phyloP scores from a whole-genome alignment of 345 rosid species.

The Moricandia arvensis region DNA sequence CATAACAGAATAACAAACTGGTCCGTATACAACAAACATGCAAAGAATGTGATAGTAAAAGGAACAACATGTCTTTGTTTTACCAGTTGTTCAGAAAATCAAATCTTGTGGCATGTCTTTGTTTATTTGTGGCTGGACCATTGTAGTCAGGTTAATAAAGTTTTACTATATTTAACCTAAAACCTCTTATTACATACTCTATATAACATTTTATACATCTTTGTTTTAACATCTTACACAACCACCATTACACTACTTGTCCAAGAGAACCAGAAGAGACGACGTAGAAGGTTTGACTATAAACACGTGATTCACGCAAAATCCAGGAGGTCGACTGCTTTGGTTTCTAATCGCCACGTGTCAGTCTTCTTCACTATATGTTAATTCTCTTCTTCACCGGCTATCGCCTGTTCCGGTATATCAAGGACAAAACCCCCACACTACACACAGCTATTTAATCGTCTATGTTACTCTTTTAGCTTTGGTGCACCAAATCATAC shows the following conservation, averaged over 20 bases:
- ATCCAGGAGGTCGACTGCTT: background rate
- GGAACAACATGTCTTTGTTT: background rate
- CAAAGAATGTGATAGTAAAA: background rate
- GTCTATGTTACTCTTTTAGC: conserved; percentile 17
- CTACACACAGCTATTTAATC: background rate
- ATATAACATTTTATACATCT: background rate
- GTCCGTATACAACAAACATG: background rate
- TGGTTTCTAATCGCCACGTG: conserved; percentile 8
- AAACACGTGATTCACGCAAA: background rate
- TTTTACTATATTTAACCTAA: background rate
- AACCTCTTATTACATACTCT: background rate
- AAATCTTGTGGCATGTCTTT: background rate
- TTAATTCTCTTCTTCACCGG: background rate
- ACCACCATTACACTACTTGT: background rate
- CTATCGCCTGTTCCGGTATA: conserved; percentile 18
- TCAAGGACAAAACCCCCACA: background rate
- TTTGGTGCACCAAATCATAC: background rate
- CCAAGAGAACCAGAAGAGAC: background rate
- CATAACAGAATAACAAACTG: background rate
- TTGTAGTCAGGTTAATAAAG: background rate
- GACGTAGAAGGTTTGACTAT: background rate
- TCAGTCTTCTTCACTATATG: background rate
- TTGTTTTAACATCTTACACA: background rate
- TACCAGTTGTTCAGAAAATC: background rate
- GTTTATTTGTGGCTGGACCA: background rate